Evolutionary conservation across 177 flowering plant species (phyloP), one percentile per base, ranked within the genome.

Genomic region (Telopea speciosissima): DNA sequence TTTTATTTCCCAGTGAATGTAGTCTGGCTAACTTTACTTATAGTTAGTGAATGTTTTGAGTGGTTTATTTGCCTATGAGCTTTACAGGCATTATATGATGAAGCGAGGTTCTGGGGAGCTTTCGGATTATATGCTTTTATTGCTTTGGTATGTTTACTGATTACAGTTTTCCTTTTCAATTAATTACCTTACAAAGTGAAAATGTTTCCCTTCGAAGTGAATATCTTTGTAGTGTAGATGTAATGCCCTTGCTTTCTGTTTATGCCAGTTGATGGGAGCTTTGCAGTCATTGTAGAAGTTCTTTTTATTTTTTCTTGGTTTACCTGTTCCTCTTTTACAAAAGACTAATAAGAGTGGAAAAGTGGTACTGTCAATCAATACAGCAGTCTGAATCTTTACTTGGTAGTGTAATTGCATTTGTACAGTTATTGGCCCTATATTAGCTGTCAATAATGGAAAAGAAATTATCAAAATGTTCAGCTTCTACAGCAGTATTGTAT

Each of bases 31-130:
- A 59, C 5, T 16, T 14, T 45, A 22, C 25, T n/a, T 42, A 25
- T 11, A 49, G 11, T 60, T 8, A 66, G 45, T 40, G 36, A 58
- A 68, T 67, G 40, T 45, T 62, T 26, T 61, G 65, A 62, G 13
- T 13, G 10, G 19, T 68, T 65, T 33, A 45, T 68, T 71, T 68
- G 24, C 59, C 9, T 67, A 17, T 68, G 33, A 56, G 69, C 70
- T 52, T 69, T 83, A 68, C 82, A 94, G 99, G 89, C 70, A 23
- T 74, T 85, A 68, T 82, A 77, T 77, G 87, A 81, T 74, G 97
- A 91, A 81, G 90, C 90, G 70, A 84, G 89, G 77, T 91, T 90
- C 76, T 95, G 94, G 97, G 97, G 99, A 75, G 91, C 94, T 67
- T 92, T 95, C 86, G 97, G 97, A 24, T 88, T 85, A 31, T 95